These are phyloP conservation scores for Plenodomus biglobosus DNA, from an alignment of 2,329 filamentous ascomycete species.

Conservation along the genomic window DNA sequence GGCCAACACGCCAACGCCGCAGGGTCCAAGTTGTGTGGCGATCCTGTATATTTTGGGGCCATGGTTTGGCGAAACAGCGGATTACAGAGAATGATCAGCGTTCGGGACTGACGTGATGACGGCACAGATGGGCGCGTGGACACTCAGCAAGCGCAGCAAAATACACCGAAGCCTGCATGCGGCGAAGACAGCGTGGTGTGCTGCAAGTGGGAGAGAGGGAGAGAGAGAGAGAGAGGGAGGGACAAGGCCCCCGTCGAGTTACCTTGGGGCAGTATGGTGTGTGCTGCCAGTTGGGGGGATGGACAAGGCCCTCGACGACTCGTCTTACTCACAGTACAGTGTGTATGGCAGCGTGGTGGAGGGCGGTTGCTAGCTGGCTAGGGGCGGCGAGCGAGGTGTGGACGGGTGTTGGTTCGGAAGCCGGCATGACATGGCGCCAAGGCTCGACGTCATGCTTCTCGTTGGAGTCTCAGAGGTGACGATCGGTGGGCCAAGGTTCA, in stretches of 20 bases:
- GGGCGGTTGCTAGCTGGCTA: too few species aligned
- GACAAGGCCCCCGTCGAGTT: too few species aligned
- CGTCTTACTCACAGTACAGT: too few species aligned
- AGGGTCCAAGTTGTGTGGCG: constrained; percentile 24
- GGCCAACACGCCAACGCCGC: constrained; percentile 10
- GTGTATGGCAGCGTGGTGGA: too few species aligned
- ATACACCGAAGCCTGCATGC: not conserved
- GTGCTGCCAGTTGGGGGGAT: too few species aligned
- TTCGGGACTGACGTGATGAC: constrained; percentile 7
- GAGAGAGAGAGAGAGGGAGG: not conserved
- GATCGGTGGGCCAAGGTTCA: not conserved
- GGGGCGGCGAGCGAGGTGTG: too few species aligned
- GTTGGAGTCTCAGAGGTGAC: not conserved
- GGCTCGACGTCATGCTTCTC: not conserved
- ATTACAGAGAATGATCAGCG: constrained; percentile 15
- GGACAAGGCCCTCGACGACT: too few species aligned
- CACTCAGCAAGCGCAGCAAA: not conserved
- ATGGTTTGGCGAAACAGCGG: constrained; percentile 10
- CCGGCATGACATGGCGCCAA: not conserved
- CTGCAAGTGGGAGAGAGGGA: not conserved
- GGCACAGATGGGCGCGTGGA: not conserved
- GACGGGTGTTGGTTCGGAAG: not conserved
- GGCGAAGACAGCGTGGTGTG: not conserved
- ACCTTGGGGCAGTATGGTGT: too few species aligned
- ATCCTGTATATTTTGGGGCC: constrained; percentile 15